Percentiles rank a stretch among this genome's conserved stretches.
Evolutionary conservation across 2,329 filamentous ascomycete species (phyloP).

Genomic region (Diaporthe helianthi): DNA sequence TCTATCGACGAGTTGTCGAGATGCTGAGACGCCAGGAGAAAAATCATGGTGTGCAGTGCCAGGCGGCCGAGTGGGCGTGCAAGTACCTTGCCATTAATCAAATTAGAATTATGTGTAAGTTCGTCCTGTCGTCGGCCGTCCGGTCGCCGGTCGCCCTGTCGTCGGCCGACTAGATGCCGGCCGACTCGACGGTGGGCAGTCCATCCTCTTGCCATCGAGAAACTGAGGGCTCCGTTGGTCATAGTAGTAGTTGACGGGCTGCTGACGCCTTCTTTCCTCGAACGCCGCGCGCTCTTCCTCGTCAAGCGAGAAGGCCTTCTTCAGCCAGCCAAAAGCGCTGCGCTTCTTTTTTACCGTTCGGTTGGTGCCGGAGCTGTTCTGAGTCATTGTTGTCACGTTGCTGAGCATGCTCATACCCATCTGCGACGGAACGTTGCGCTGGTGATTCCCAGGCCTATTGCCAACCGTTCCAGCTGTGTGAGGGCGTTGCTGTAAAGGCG

Average conservation of each 20-base stretch:
- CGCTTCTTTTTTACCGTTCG: conserved; percentile 68
- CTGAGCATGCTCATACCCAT: conserved; percentile 66
- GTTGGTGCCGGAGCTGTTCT: conserved; percentile 48
- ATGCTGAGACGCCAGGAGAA: background rate
- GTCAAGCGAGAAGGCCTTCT: conserved; percentile 71
- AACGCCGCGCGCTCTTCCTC: conserved; percentile 68
- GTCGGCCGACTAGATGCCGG: conserved; percentile 2
- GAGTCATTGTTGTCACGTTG: conserved; percentile 57
- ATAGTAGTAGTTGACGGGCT: conserved; percentile 56
- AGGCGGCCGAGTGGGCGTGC: background rate
- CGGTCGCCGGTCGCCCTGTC: conserved; percentile 10
- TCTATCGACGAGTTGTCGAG: conserved; percentile 5
- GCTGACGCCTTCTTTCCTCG: conserved; percentile 59
- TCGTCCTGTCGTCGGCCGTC: conserved; percentile 11
- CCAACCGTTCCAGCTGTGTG: conserved; percentile 56
- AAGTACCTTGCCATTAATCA: conserved; percentile 7
- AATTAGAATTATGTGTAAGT: conserved; percentile 16
- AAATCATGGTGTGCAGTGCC: conserved; percentile 8
- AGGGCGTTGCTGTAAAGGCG: conserved; percentile 66
- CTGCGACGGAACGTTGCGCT: conserved; percentile 59
- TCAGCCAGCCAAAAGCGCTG: conserved; percentile 72
- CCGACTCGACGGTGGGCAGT: conserved; percentile 1
- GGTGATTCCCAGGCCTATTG: conserved; percentile 47
- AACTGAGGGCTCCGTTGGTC: conserved; percentile 59
- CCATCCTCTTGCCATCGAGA: conserved; percentile 61